phyloP scores from a whole-genome alignment of 768 basidiomycete genomes.

The Pulveroboletus sp. region DNA sequence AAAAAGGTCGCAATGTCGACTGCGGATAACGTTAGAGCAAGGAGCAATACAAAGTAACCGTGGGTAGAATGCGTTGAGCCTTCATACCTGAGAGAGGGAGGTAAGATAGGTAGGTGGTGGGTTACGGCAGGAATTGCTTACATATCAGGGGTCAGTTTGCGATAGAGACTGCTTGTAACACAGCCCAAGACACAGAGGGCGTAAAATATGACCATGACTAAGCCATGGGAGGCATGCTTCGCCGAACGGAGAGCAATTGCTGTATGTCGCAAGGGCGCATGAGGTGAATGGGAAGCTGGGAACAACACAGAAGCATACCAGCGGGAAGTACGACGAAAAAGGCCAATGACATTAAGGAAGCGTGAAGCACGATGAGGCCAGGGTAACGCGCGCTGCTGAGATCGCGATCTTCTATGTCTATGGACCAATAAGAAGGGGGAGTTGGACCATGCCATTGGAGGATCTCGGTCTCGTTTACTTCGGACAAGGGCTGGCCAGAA shows the following conservation, averaged over 20 bases:
- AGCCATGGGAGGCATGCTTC: constrained; percentile 58
- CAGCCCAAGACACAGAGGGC: constrained; percentile 58
- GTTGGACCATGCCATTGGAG: constrained; percentile 61
- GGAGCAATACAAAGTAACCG: constrained; percentile 53
- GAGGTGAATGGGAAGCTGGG: neutral
- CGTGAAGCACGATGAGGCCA: constrained; percentile 71
- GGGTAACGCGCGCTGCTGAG: constrained; percentile 48
- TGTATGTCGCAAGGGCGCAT: constrained; percentile 27
- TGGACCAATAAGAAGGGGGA: constrained; percentile 78
- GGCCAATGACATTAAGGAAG: constrained; percentile 67
- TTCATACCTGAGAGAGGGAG: constrained; percentile 54
- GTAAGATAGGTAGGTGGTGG: neutral
- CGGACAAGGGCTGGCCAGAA: constrained; percentile 46
- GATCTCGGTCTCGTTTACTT: constrained; percentile 77
- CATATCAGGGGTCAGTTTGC: constrained; percentile 79
- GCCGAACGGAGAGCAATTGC: constrained; percentile 79
- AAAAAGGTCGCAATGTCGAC: constrained; percentile 53
- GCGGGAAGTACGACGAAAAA: constrained; percentile 82
- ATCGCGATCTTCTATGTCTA: constrained; percentile 62
- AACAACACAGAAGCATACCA: constrained; percentile 44
- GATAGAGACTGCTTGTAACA: constrained; percentile 65
- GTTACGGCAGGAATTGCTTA: constrained; percentile 37
- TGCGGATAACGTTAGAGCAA: constrained; percentile 43
- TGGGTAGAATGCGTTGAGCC: constrained; percentile 58
- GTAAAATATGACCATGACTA: constrained; percentile 63